Base-by-base conservation (phyloP, 176 grass and related monocot genomes). In the Carex littledalei region DNA sequence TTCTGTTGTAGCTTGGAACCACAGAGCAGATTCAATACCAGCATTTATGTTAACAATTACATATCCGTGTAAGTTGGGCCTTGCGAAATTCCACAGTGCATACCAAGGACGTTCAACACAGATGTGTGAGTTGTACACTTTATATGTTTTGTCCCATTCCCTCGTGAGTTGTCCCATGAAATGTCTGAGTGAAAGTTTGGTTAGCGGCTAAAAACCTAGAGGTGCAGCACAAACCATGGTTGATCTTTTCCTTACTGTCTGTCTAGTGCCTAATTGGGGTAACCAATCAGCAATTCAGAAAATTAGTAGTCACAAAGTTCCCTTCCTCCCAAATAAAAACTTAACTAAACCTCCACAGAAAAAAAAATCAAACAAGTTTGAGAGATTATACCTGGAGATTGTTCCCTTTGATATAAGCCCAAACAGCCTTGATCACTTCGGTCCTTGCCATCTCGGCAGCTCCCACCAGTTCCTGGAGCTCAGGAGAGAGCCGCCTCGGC, bases 331-430 rank as follows among this genome's bases (percentile, higher is more conserved):
- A 69, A 69, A 7, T 18, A 6, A 69, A 39, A 69, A 35, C 64
- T 32, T 3, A 55, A 29, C 29, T 29, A 0, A 29, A 39, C 54
- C 1, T 7, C 20, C 2, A 13, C 18, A 34, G 2, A 37, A 24
- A 0, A 69, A 69, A 15, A 20, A 18, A 26, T 0, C 69, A 3
- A 45, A 13, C 52, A 8, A 60, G 7, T 1, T 9, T 10, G 6
- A 8, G 65, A 6, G 2, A 71, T 26, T 8, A 15, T 57, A 97
- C 94, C 94, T 94, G 94, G 8, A 94, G 90, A 41, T 93, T 91
- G 84, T 92, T 97, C 24, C 88, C 90, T 85, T 97, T 97, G 94
- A 94, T 94, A 80, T 97, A 93, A 62, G 90, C 94, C 94, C 92
- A 97, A 57, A 97, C 90, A 24, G 91, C 69, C 90, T 97, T 97